Base-by-base conservation (phyloP, 352 stramenopile species). In the Phytopythium boreale region DNA sequence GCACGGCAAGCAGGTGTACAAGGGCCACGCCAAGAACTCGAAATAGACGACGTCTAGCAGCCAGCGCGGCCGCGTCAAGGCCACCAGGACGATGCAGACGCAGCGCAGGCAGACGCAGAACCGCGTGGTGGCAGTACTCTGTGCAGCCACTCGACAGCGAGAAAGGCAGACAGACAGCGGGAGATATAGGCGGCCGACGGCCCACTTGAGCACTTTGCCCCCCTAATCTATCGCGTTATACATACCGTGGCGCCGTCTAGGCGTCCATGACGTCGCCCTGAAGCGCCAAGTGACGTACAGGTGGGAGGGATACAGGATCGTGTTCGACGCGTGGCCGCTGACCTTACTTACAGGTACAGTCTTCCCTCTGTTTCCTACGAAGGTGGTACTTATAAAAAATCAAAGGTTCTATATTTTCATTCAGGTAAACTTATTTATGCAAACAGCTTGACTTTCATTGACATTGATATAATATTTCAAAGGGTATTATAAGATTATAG, bases 1-100 rank as follows among this genome's bases (percentile, higher is more conserved):
- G 71, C 97, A 95, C 69, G 96, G 96, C 65, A 99, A 99, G 76
- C 83, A 95, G 67, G 97, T 97, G 59, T 98, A 98, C 83, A 98
- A 97, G 76, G 80, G 83, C 71, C 80, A 79, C 53, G 82, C 73
- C 66, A 92, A 92, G 75, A 85, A 84, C 65, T 72, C 77, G 44
- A 92, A 91, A 80, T 91, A 91, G 82, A 88, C 57, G 39, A 26
- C 56, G 39, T 47, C 27, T 24, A 29, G n/a, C 61, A 62, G 51
- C 11, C 53, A 55, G 49, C 55, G 17, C 44, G 44, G 44, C 44
- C 19, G 44, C 44, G 4, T 26, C 44, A 24, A 39, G 34, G 34
- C 43, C 43, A 4, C 43, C 43, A 49, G 43, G 43, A 49, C 43
- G 43, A 49, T 15, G 4, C 9, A n/a, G 43, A 26, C 10, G 43